phyloP scores from a whole-genome alignment of 495 filamentous ascomycete species.

The Neurospora terricola region DNA sequence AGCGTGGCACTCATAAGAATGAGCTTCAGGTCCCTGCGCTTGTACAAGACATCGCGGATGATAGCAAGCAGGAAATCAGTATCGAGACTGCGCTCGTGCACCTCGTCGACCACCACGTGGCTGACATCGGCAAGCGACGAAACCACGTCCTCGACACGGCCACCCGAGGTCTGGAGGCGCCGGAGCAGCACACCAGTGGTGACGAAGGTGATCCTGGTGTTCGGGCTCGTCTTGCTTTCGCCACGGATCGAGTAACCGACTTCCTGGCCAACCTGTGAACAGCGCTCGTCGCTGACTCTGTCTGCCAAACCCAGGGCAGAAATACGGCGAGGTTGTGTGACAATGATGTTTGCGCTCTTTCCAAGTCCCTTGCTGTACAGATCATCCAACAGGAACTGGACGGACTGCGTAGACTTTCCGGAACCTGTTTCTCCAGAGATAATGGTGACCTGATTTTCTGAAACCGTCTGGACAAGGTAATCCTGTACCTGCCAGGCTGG shows the following conservation, averaged over 20 bases:
- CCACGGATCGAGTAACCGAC: constrained; percentile 93
- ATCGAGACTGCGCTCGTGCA: constrained; percentile 91
- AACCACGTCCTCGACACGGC: constrained; percentile 63
- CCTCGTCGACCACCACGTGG: constrained; percentile 93
- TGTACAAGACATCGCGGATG: constrained; percentile 69
- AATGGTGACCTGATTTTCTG: constrained; percentile 75
- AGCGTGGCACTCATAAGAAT: constrained; percentile 98
- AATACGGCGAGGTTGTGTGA: constrained; percentile 90
- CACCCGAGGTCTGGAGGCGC: constrained; percentile 77
- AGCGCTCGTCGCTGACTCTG: constrained; percentile 87
- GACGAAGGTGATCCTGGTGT: constrained; percentile 88
- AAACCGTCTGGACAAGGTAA: constrained; percentile 62
- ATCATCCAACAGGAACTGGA: constrained; percentile 92
- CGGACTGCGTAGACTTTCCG: constrained; percentile 93
- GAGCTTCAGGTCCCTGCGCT: constrained; percentile 75
- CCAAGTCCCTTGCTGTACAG: constrained; percentile 70
- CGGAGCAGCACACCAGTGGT: constrained; percentile 94
- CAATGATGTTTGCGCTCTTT: constrained; percentile 77
- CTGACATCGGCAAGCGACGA: constrained; percentile 78
- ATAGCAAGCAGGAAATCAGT: constrained; percentile 90
- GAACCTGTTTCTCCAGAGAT: constrained; percentile 95
- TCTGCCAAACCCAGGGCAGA: constrained; percentile 91
- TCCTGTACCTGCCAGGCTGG: constrained; percentile 84
- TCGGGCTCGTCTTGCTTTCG: constrained; percentile 55
- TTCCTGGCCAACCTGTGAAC: constrained; percentile 70